phyloP scores from a whole-genome alignment of 2,329 filamentous ascomycete genomes.

The Didymella arachidicola region DNA sequence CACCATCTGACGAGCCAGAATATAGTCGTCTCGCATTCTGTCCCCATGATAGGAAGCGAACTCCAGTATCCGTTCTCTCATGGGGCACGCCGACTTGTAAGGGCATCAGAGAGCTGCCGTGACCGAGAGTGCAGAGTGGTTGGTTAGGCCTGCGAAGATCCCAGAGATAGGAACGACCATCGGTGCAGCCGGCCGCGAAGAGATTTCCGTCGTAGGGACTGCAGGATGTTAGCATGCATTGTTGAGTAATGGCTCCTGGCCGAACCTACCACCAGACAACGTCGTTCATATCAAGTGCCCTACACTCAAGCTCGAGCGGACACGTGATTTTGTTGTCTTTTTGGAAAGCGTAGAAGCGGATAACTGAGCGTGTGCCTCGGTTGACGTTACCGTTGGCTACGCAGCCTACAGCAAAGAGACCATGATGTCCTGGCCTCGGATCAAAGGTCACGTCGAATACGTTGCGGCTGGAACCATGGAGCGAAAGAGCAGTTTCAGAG shows the following conservation, averaged over 20 bases:
- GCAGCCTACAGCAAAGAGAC: slow-evolving; percentile 63
- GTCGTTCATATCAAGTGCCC: slow-evolving; percentile 68
- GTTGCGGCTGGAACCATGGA: slow-evolving; percentile 60
- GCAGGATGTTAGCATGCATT: slow-evolving; percentile 19
- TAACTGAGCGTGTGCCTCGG: slow-evolving; percentile 56
- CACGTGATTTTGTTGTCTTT: slow-evolving; percentile 32
- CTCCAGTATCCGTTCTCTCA: slow-evolving; percentile 65
- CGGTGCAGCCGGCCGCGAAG: slow-evolving; percentile 66
- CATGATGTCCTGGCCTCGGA: slow-evolving; percentile 42
- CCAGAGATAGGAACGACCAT: slow-evolving; percentile 68
- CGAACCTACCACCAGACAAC: slow-evolving; percentile 57
- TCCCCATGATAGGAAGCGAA: slow-evolving; percentile 66
- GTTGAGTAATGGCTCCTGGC: not conserved
- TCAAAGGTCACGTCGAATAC: slow-evolving; percentile 69
- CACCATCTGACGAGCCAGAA: slow-evolving; percentile 68
- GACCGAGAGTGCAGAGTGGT: slow-evolving; percentile 59
- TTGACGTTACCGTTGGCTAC: slow-evolving; percentile 51
- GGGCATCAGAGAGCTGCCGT: slow-evolving; percentile 61
- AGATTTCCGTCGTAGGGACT: slow-evolving; percentile 59
- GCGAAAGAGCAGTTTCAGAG: slow-evolving; percentile 50
- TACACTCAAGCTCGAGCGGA: slow-evolving; percentile 61
- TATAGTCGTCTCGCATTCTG: slow-evolving; percentile 61
- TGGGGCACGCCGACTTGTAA: slow-evolving; percentile 53
- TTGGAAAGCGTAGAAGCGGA: slow-evolving; percentile 60
- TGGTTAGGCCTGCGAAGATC: slow-evolving; percentile 59